phyloP scores from a whole-genome alignment of 352 stramenopile genomes.

The Globisporangium middletonii region DNA sequence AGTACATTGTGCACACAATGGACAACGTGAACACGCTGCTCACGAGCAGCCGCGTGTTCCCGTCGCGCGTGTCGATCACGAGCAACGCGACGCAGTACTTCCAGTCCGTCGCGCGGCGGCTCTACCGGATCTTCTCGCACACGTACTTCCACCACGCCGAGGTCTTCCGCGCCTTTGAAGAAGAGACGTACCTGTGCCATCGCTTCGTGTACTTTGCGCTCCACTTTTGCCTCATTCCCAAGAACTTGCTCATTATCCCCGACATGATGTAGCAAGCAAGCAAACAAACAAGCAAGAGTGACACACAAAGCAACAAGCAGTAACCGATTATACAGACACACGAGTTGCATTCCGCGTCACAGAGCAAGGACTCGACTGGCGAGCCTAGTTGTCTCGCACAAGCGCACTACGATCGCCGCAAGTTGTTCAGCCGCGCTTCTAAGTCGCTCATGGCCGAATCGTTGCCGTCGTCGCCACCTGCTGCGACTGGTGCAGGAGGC shows the following conservation, averaged over 20 bases:
- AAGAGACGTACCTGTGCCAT: slow-evolving; percentile 72
- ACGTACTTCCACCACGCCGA: slow-evolving; percentile 80
- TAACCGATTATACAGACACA: background rate
- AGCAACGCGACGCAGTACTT: slow-evolving; percentile 84
- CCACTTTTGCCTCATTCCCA: slow-evolving; percentile 75
- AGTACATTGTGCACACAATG: slow-evolving; percentile 85
- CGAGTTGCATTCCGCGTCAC: background rate
- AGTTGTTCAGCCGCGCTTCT: slow-evolving; percentile 96
- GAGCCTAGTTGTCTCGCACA: no score
- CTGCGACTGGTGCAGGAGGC: slow-evolving; percentile 48
- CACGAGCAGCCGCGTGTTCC: slow-evolving; percentile 76
- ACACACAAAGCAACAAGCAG: background rate
- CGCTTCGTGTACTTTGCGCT: slow-evolving; percentile 81
- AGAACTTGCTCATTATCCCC: slow-evolving; percentile 79
- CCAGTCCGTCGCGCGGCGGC: slow-evolving; percentile 68
- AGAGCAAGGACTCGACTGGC: background rate
- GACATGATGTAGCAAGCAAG: slow-evolving; percentile 31
- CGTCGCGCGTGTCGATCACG: slow-evolving; percentile 67
- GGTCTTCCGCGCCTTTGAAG: slow-evolving; percentile 69
- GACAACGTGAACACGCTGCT: slow-evolving; percentile 85
- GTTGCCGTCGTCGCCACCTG: slow-evolving; percentile 36
- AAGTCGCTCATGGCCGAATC: slow-evolving; percentile 93
- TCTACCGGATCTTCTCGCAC: slow-evolving; percentile 86
- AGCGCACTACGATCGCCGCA: slow-evolving; percentile 63
- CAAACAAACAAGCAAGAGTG: background rate